These are phyloP conservation scores for Carex pumila DNA, from an alignment of 176 grass and related monocot species.

Conservation along the genomic window DNA sequence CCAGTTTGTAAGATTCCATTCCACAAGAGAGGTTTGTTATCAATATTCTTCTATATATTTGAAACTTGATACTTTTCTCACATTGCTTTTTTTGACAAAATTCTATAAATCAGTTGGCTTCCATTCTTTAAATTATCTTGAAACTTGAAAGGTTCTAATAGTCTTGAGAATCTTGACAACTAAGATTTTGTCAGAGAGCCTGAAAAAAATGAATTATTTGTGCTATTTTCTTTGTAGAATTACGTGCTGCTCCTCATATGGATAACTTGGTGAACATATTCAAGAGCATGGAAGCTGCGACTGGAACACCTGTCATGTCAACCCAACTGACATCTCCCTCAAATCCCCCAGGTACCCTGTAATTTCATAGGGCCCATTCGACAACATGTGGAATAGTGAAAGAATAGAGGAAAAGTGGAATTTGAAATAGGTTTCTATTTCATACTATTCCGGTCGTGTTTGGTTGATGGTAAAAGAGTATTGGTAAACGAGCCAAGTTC, in stretches of 20 bases:
- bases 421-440: no score
- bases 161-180: slow-evolving; percentile 8
- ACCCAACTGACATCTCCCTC: slow-evolving; percentile 30
- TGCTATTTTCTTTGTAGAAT: slow-evolving; percentile 35
- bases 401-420: no score
- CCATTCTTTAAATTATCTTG: not conserved
- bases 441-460: no score
- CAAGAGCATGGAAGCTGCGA: slow-evolving; percentile 78
- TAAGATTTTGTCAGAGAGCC: not conserved
- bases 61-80: not conserved
- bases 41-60: not conserved
- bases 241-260: slow-evolving; percentile 72
- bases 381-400: no score
- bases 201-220: not conserved
- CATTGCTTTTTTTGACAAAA: not conserved
- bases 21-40: slow-evolving; percentile 57
- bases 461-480: no score
- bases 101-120: not conserved
- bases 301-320: slow-evolving; percentile 42
- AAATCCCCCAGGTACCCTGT: slow-evolving; percentile 29
- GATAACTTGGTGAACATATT: slow-evolving; percentile 72
- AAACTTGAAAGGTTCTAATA: not conserved
- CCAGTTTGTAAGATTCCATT: slow-evolving; percentile 85
- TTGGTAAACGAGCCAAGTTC: no score
- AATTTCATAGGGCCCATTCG: not conserved